Evolutionary conservation across 345 rosid genomes (phyloP).

Genomic region (Eucalyptus pumila): DNA sequence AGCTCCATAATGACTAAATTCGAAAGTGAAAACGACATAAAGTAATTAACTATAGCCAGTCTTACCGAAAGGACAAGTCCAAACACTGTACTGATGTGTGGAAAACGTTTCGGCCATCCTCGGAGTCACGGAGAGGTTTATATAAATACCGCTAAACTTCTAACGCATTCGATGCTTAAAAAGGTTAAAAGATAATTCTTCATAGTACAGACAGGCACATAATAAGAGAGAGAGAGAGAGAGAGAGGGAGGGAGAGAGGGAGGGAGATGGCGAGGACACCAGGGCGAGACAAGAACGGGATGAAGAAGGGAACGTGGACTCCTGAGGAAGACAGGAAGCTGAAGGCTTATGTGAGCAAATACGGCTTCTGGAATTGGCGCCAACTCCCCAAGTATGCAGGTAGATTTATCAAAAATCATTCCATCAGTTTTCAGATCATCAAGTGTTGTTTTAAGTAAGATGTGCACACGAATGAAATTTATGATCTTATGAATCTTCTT

Average conservation of each 20-base stretch:
- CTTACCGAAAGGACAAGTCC: not conserved
- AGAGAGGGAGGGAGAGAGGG: not conserved
- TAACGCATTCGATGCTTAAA: not conserved
- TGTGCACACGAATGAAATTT: not conserved
- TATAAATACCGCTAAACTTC: not conserved
- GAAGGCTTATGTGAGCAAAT: conserved; percentile 26
- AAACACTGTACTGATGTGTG: not conserved
- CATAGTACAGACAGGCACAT: not conserved
- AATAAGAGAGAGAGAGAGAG: not conserved
- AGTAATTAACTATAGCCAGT: not conserved
- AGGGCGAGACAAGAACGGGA: conserved; percentile 20
- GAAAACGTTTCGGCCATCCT: not conserved
- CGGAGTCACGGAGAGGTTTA: not conserved
- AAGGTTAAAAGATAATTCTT: not conserved
- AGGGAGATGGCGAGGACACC: conserved; percentile 43
- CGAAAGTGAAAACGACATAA: not conserved
- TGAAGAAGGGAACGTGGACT: conserved; percentile 53
- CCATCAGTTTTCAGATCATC: not conserved
- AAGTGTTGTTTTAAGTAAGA: not conserved
- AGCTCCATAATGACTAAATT: not conserved
- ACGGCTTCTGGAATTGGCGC: conserved; percentile 63
- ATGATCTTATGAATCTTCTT: not conserved
- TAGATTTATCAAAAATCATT: not conserved
- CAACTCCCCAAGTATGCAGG: conserved; percentile 56
- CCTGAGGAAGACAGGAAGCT: conserved; percentile 50